Percentiles rank a stretch among this genome's conserved stretches.
Evolutionary conservation across 2,329 filamentous ascomycete species (phyloP).

Genomic region (Arthroderma uncinatum): DNA sequence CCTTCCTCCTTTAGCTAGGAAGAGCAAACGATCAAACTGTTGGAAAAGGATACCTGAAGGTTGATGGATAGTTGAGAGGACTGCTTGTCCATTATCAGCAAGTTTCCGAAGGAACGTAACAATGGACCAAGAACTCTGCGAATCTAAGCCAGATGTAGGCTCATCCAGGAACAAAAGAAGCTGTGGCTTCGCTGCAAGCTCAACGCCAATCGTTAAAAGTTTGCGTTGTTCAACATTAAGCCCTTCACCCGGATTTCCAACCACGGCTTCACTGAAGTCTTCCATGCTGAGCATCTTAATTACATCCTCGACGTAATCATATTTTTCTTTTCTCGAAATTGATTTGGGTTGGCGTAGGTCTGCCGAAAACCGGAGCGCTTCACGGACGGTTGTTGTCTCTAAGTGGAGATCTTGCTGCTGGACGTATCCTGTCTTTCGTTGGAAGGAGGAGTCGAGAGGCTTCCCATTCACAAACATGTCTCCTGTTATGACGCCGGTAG

Average conservation of each 20-base stretch:
- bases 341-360: constrained; percentile 67
- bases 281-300: constrained; percentile 82
- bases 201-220: constrained; percentile 81
- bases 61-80: constrained; percentile 89
- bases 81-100: constrained; percentile 73
- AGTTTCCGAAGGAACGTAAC: constrained; percentile 73
- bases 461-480: constrained; percentile 56
- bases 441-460: constrained; percentile 47
- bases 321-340: constrained; percentile 61
- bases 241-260: constrained; percentile 75
- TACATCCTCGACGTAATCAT: constrained; percentile 75
- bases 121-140: constrained; percentile 84
- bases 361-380: constrained; percentile 75
- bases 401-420: constrained; percentile 69
- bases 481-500: constrained; percentile 53
- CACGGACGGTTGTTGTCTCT: constrained; percentile 71
- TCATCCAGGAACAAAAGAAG: constrained; percentile 84
- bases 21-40: constrained; percentile 55
- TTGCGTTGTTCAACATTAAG: constrained; percentile 52
- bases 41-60: constrained; percentile 86
- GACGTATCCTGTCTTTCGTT: constrained; percentile 56
- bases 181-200: constrained; percentile 79
- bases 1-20: constrained; percentile 52
- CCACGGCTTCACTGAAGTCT: constrained; percentile 74
- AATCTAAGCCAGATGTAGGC: constrained; percentile 82